Conservation (phyloP, 345 rosid species). For the Pseudoturritis turrita region DNA sequence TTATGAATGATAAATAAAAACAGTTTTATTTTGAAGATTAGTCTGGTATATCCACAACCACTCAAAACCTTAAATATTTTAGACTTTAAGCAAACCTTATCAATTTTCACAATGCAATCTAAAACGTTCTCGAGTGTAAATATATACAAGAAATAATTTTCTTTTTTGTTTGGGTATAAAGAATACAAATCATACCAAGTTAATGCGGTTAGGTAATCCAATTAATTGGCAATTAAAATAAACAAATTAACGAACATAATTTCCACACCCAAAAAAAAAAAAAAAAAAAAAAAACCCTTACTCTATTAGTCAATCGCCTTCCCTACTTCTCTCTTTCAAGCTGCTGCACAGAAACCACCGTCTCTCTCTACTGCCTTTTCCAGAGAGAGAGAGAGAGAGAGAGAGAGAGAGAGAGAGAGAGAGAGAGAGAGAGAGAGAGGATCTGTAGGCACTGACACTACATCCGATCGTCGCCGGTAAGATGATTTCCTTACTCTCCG, state of each 20-base stretch:
- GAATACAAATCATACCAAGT: background rate
- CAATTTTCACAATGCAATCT: too few species aligned
- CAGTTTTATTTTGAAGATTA: too few species aligned
- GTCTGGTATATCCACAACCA: too few species aligned
- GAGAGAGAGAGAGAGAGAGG: slow-evolving; percentile 14
- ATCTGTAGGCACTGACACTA: slow-evolving; percentile 22
- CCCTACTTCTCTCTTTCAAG: slow-evolving; percentile 21
- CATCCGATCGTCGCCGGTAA: slow-evolving; percentile 25
- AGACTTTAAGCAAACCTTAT: too few species aligned
- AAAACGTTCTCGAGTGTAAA: too few species aligned
- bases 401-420: too few species aligned
- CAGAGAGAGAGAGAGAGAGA: background rate
- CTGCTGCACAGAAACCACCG: slow-evolving; percentile 31
- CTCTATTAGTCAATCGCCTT: slow-evolving; percentile 28
- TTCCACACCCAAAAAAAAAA: background rate
- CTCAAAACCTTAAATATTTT: too few species aligned
- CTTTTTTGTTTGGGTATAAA: background rate
- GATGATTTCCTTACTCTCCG: background rate
- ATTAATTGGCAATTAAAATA: background rate
- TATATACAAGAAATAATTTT: too few species aligned
- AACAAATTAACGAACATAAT: background rate
- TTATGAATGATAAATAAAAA: too few species aligned
- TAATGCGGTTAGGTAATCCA: slow-evolving; percentile 19
- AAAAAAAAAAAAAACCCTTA: background rate
- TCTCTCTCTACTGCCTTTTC: slow-evolving; percentile 18